Base-by-base conservation (phyloP, 495 filamentous ascomycete species). In the Daldinia loculata region DNA sequence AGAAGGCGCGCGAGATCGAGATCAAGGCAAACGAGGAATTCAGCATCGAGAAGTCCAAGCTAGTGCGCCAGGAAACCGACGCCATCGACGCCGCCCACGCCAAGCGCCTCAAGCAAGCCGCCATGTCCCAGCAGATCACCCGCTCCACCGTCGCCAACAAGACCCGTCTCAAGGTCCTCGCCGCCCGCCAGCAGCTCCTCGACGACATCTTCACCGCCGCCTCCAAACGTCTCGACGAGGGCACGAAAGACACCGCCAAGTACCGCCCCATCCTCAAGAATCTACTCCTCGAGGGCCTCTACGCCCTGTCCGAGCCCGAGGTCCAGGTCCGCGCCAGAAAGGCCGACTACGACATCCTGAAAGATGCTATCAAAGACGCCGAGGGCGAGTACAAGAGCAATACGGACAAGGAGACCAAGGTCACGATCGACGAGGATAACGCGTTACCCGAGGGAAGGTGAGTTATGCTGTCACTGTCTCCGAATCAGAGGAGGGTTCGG, bases 1-100 rank as follows among this genome's bases (percentile, higher is more conserved):
- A 99, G 79, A 99, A 99, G 84, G 93, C 94, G 73, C 89, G 89
- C 76, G 96, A 99, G 80, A 98, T 99, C 83, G 86, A 93, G 70
- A 89, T 98, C 82, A 98, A 98, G 82, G 96, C 96, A 80, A 92
- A 98, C 82, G 94, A 98, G 80, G 96, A 99, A 80, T 97, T 98
- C 80, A 90, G 92, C 71, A 98, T 97, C 77, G 96, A 98, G 79
- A 98, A 98, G 83, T 94, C 94, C 57, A 97, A 97, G 86, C 93
- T 99, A 41, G 95, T 98, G 67, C 95, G 92, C 78, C 88, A 94
- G 80, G 96, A 98, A 80, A 97, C 92, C 62, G 85, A 91, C 75
- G 82, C 93, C 81, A 98, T 99, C 87, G 95, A 99, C 84, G 82
- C 85, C 56, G 82, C 88, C 61, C 98, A 97, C 89, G 90, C 93